These are phyloP conservation scores for Neoboletus brunneissimus DNA, from an alignment of 768 basidiomycete genomes.

Conservation along the genomic window DNA sequence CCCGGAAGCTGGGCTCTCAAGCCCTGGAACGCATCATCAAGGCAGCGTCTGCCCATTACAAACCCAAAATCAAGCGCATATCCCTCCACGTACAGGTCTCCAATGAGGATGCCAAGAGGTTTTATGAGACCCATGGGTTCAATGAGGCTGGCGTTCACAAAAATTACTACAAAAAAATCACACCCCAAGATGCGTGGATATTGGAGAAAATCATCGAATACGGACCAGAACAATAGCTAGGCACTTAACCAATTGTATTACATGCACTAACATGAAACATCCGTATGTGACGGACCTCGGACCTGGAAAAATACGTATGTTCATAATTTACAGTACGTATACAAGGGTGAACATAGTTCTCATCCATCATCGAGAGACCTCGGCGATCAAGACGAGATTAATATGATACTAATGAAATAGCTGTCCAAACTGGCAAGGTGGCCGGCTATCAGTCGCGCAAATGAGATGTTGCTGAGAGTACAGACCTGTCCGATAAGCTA, in stretches of 20 bases:
- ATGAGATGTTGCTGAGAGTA: slow-evolving; percentile 10
- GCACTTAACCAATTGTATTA: slow-evolving; percentile 25
- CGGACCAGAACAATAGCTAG: slow-evolving; percentile 24
- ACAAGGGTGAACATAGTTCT: slow-evolving; percentile 24
- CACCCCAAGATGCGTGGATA: slow-evolving; percentile 83
- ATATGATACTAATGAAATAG: slow-evolving; percentile 25
- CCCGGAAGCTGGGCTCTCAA: slow-evolving; percentile 69
- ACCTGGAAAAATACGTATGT: slow-evolving; percentile 18
- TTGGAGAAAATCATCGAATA: slow-evolving; percentile 58
- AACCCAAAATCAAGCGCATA: slow-evolving; percentile 63
- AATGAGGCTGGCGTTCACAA: slow-evolving; percentile 59
- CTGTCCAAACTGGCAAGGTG: slow-evolving; percentile 17
- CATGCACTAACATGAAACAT: slow-evolving; percentile 14
- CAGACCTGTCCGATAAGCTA: slow-evolving; percentile 14
- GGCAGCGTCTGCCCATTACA: slow-evolving; percentile 56
- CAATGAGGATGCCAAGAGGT: slow-evolving; percentile 70
- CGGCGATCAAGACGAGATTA: slow-evolving; percentile 23
- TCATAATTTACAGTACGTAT: slow-evolving; percentile 32
- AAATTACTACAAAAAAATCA: slow-evolving; percentile 88
- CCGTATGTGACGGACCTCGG: slow-evolving; percentile 15
- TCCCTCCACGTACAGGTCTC: slow-evolving; percentile 89
- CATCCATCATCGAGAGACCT: slow-evolving; percentile 10
- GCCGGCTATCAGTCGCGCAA: slow-evolving; percentile 20
- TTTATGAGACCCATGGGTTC: slow-evolving; percentile 86
- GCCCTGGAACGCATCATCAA: slow-evolving; percentile 64